Evolutionary conservation across 352 stramenopile genomes (phyloP).

Genomic region (Phytophthora tubulina): DNA sequence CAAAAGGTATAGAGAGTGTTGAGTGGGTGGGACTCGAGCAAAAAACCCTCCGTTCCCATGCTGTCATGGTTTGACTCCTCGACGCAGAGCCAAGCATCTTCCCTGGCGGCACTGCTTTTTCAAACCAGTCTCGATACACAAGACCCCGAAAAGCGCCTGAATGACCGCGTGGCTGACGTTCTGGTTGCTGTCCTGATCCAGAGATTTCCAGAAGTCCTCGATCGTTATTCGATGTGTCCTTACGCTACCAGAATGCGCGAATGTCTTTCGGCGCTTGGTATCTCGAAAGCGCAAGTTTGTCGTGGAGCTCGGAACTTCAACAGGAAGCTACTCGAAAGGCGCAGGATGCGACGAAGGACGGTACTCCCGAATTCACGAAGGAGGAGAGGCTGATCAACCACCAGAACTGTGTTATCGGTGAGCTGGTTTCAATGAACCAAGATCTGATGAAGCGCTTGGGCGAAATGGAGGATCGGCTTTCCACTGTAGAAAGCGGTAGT

Average conservation of each 20-base stretch:
- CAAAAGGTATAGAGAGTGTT: conserved; percentile 9
- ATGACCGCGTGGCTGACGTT: background rate
- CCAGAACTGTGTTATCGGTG: conserved; percentile 15
- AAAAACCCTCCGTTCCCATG: background rate
- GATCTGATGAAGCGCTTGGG: too few relatives aligned
- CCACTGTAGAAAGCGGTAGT: too few relatives aligned
- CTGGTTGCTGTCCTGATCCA: conserved; percentile 9
- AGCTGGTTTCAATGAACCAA: conserved; percentile 16
- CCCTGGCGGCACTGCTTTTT: too few relatives aligned
- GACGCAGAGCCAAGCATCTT: background rate
- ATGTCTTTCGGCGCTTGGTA: background rate
- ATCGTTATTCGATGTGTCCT: conserved; percentile 15
- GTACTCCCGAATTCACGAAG: background rate
- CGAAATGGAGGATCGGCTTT: conserved; percentile 8
- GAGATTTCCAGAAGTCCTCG: conserved; percentile 10
- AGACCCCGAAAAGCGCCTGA: conserved; percentile 8
- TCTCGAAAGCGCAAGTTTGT: too few relatives aligned
- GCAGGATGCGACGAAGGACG: background rate
- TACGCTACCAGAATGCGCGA: background rate
- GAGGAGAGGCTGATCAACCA: conserved; percentile 21
- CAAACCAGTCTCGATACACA: conserved; percentile 6
- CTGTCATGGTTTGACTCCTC: conserved; percentile 17
- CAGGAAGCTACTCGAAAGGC: background rate
- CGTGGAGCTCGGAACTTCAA: conserved; percentile 10
- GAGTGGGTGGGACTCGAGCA: conserved; percentile 9